Percentiles rank a stretch among this genome's conserved stretches.
Conservation (phyloP, 805 yeast genomes). For the Saccharomycopsis fermentans region DNA sequence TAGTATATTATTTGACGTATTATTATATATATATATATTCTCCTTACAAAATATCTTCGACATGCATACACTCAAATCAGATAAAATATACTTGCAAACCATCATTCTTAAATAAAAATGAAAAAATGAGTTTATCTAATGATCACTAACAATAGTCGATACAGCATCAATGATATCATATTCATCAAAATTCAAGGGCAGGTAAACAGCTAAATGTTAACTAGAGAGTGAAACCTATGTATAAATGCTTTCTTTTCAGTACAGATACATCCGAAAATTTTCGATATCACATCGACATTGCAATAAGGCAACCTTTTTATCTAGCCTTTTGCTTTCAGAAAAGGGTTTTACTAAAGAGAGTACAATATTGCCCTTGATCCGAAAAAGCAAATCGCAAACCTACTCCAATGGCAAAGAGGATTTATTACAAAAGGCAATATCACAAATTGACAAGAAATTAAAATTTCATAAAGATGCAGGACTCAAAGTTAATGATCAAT, state of each 20-base stretch:
- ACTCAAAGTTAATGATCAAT: slow-evolving; percentile 9
- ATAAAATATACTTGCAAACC: too few relatives aligned
- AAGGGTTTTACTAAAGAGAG: not conserved
- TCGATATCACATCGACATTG: not conserved
- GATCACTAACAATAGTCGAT: too few relatives aligned
- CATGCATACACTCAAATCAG: too few relatives aligned
- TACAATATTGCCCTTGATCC: not conserved
- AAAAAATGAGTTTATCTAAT: too few relatives aligned
- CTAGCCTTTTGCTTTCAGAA: not conserved
- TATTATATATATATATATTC: too few relatives aligned
- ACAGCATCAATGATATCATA: too few relatives aligned
- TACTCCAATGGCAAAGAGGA: not conserved
- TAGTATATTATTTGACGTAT: not conserved
- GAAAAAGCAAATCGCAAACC: not conserved
- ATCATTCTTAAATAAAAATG: too few relatives aligned
- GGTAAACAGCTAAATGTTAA: too few relatives aligned
- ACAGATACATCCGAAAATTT: not conserved
- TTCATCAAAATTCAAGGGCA: too few relatives aligned
- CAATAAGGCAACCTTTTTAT: not conserved
- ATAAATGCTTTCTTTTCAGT: not conserved
- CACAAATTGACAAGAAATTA: slow-evolving; percentile 5
- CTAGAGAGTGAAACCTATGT: too few relatives aligned
- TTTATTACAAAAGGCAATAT: slow-evolving; percentile 2
- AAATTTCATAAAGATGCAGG: slow-evolving; percentile 1
- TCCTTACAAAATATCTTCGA: too few relatives aligned